Evolutionary conservation across 495 filamentous ascomycete genomes (phyloP).

Genomic region (Haplographium delicatum): DNA sequence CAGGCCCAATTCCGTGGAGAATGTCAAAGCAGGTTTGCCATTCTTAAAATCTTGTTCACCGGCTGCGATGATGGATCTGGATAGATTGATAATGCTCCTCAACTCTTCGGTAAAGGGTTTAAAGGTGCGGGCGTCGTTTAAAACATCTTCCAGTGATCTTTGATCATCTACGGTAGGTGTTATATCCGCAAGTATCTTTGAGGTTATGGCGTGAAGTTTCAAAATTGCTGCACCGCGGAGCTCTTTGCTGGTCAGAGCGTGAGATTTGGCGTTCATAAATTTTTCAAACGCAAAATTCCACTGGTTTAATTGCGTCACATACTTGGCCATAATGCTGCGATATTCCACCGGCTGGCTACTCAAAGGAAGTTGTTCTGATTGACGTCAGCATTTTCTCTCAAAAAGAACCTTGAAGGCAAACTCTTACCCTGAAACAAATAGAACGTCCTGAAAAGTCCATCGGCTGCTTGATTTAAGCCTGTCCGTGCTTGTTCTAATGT

Average conservation of each 20-base stretch:
- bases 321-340: neutral
- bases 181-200: slow-evolving; percentile 6
- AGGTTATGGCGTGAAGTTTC: slow-evolving; percentile 18
- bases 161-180: neutral
- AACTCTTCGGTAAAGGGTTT: slow-evolving; percentile 6
- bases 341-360: neutral
- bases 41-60: slow-evolving; percentile 8
- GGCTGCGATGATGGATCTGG: slow-evolving; percentile 14
- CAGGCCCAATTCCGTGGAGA: slow-evolving; percentile 31
- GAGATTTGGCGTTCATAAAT: slow-evolving; percentile 15
- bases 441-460: slow-evolving; percentile 16
- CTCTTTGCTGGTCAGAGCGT: slow-evolving; percentile 9
- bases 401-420: too few relatives aligned
- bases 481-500: slow-evolving; percentile 16
- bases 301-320: neutral
- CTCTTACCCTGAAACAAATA: slow-evolving; percentile 16
- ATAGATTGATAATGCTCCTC: slow-evolving; percentile 10
- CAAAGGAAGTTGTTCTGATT: too few relatives aligned
- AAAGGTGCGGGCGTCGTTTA: slow-evolving; percentile 7
- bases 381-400: too few relatives aligned
- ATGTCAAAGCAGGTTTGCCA: slow-evolving; percentile 16
- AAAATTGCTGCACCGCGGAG: slow-evolving; percentile 21
- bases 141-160: slow-evolving; percentile 1
- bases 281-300: slow-evolving; percentile 20
- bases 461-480: slow-evolving; percentile 6